Conservation (phyloP, 2,329 filamentous ascomycete species). For the Pezicula radicicola region DNA sequence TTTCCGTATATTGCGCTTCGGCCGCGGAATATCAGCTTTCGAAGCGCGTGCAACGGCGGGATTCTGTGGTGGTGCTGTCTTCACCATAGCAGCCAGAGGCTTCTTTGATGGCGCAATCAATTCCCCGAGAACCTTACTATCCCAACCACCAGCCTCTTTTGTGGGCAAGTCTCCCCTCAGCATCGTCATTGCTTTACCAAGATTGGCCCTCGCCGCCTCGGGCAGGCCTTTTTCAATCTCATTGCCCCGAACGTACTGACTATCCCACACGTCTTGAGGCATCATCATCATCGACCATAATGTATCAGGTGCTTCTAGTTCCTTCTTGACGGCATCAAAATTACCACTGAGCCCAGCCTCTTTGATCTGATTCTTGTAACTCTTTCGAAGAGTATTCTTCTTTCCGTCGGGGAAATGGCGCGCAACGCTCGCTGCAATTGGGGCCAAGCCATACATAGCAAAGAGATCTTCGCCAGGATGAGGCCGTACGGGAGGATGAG, state of each 20-base stretch:
- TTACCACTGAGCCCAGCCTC: conserved; percentile 58
- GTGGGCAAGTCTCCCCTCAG: conserved; percentile 53
- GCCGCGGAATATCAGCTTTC: conserved; percentile 38
- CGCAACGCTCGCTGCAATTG: conserved; percentile 58
- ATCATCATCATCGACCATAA: conserved; percentile 48
- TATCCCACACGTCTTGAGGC: conserved; percentile 56
- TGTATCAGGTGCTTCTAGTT: conserved; percentile 47
- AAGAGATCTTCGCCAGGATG: conserved; percentile 56
- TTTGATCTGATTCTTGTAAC: conserved; percentile 68
- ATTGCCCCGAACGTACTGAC: conserved; percentile 49
- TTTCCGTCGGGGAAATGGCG: conserved; percentile 62
- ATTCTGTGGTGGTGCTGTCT: conserved; percentile 7
- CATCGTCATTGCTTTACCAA: conserved; percentile 55
- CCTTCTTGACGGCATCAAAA: conserved; percentile 57
- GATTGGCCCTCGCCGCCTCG: conserved; percentile 36
- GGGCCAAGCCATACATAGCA: conserved; percentile 52
- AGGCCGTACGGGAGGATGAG: conserved; percentile 36
- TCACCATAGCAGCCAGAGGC: background rate
- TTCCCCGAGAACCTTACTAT: conserved; percentile 56
- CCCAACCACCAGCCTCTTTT: conserved; percentile 40
- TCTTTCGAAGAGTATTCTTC: conserved; percentile 65
- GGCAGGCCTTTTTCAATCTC: conserved; percentile 53
- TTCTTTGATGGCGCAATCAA: conserved; percentile 26
- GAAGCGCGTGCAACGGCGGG: conserved; percentile 6
- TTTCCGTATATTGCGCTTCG: conserved; percentile 68